Conservation (phyloP, 2,329 filamentous ascomycete genomes). For the Rutstroemia sp. region DNA sequence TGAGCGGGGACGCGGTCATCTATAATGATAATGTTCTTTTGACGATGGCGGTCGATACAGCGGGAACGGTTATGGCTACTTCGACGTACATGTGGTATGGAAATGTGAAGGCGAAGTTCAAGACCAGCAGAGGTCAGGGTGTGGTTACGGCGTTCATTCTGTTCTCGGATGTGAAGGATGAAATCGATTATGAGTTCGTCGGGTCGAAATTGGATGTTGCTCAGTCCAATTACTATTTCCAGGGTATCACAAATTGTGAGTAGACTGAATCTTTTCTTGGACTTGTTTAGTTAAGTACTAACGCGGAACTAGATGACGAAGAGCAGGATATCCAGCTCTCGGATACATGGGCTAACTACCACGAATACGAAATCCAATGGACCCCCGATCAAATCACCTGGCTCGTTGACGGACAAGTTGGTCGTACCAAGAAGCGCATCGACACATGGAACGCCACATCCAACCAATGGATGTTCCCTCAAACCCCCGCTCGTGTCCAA, state of each 20-base stretch:
- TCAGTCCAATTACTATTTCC: constrained; percentile 96
- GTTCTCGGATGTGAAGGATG: constrained; percentile 91
- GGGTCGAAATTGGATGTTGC: constrained; percentile 69
- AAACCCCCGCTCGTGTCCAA: constrained; percentile 85
- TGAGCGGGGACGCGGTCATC: constrained; percentile 65
- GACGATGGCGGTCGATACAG: constrained; percentile 81
- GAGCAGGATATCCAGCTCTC: constrained; percentile 60
- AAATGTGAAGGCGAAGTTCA: constrained; percentile 77
- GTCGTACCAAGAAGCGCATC: constrained; percentile 65
- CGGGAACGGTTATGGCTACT: constrained; percentile 78
- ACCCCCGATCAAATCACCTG: constrained; percentile 78
- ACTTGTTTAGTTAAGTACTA: constrained; percentile 12
- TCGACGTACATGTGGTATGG: constrained; percentile 96
- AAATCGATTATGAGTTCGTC: constrained; percentile 96
- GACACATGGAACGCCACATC: constrained; percentile 82
- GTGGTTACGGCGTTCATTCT: constrained; percentile 98
- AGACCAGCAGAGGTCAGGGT: constrained; percentile 75
- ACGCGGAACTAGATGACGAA: constrained; percentile 56
- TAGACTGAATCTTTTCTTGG: background rate
- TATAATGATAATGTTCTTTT: constrained; percentile 68
- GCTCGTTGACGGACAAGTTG: constrained; percentile 73
- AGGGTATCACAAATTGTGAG: constrained; percentile 87
- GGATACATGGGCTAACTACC: constrained; percentile 70
- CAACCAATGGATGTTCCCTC: constrained; percentile 80
- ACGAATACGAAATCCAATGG: constrained; percentile 94